Conservation (phyloP, 352 stramenopile genomes). For the Peronospora belbahrii region DNA sequence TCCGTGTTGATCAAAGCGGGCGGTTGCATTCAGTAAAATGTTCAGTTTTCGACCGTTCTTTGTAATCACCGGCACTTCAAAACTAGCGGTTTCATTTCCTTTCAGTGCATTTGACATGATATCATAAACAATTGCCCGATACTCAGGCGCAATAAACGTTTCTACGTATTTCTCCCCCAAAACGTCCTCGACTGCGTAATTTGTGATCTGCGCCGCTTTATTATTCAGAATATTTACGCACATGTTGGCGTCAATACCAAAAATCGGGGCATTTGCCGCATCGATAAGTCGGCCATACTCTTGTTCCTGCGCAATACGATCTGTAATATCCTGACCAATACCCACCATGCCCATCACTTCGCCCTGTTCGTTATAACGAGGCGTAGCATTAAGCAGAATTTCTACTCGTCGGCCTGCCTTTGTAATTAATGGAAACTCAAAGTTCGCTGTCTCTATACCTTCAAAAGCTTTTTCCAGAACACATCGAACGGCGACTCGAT, state of each 20-base stretch:
- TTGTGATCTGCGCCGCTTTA: slow-evolving; percentile 61
- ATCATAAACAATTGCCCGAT: slow-evolving; percentile 53
- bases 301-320: slow-evolving; percentile 47
- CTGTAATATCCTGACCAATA: slow-evolving; percentile 68
- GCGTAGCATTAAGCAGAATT: slow-evolving; percentile 63
- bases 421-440: slow-evolving; percentile 48
- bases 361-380: slow-evolving; percentile 60
- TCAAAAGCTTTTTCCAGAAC: slow-evolving; percentile 44
- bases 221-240: slow-evolving; percentile 64
- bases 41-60: slow-evolving; percentile 52
- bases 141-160: slow-evolving; percentile 79
- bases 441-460: slow-evolving; percentile 44
- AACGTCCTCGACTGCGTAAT: slow-evolving; percentile 65
- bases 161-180: slow-evolving; percentile 64
- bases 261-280: slow-evolving; percentile 46
- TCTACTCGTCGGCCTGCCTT: slow-evolving; percentile 46
- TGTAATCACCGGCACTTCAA: slow-evolving; percentile 71
- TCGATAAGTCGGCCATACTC: slow-evolving; percentile 50
- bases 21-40: slow-evolving; percentile 75
- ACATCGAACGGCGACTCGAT: slow-evolving; percentile 33
- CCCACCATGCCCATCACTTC: slow-evolving; percentile 68
- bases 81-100: slow-evolving; percentile 56
- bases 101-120: slow-evolving; percentile 57
- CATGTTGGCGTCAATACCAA: slow-evolving; percentile 43
- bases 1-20: slow-evolving; percentile 55